Base-by-base conservation (phyloP, 768 basidiomycete genomes). In the Panaeolus cyanescens region DNA sequence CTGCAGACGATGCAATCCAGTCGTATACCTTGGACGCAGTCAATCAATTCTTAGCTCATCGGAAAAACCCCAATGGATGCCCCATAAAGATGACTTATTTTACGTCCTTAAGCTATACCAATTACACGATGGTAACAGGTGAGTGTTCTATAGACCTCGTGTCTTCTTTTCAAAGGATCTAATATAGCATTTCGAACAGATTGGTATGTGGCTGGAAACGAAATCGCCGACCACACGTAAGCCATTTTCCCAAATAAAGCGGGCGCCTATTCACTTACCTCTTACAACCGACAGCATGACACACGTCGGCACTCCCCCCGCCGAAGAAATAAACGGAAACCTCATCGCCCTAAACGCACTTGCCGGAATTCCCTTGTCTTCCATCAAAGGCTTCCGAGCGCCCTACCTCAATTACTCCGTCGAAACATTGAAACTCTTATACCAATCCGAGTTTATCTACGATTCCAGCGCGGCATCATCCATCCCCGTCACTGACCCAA, bases 171-270 rank as follows among this genome's bases (percentile, higher is more conserved):
- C 4, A 30, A 13, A 28, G 32, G 22, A 6, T 61, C 32, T 32
- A 39, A 45, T 55, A 45, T 33, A 59, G 54, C 37, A 59, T 50
- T 12, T 25, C 56, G 39, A 62, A 20, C 77, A 77, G 89, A 91
- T 71, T 92, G 88, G 89, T 92, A 77, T 70, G 90, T 91, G 22
- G 88, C 87, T 3, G 91, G 91, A 20, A 92, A 92, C 70, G 92
- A 93, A 70, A 92, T 93, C 64, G 89, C 88, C 22, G 89, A 90
- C 74, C 87, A 89, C 69, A 88, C 89, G 85, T 88, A 72, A 66
- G 85, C 78, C 36, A 31, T 4, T 62, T 53, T 55, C 37, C 40
- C 59, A 36, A 31, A n/a, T n/a, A n/a, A n/a, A n/a, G n/a, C n/a
- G 40, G 25, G 66, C 32, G 40, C 34, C 22, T 34, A 32, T n/a